A percentile compares a stretch with the other conserved stretches of the same genome.
These are phyloP conservation scores for Chlorella sp. DNA, from an alignment of 139 green algal species.

Conservation along the genomic window DNA sequence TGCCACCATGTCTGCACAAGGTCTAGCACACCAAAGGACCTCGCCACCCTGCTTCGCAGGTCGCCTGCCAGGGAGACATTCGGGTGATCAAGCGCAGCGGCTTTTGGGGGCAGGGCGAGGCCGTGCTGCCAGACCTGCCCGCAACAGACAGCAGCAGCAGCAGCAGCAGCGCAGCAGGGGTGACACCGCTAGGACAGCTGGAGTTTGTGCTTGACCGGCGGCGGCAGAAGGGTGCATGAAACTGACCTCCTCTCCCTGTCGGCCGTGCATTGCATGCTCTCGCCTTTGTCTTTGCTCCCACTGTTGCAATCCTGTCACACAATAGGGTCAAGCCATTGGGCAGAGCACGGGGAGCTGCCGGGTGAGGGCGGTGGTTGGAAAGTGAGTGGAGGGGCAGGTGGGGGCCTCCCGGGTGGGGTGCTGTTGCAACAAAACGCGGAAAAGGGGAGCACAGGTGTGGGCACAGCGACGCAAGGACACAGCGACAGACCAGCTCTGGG, in stretches of 20 bases:
- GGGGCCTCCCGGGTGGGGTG: no score
- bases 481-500: no score
- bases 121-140: constrained; percentile 1
- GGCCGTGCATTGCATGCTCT: background rate
- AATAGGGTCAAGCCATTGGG: background rate
- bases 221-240: background rate
- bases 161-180: background rate
- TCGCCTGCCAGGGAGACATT: constrained; percentile 15
- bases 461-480: no score
- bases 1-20: no score
- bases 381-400: no score
- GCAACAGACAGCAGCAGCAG: background rate
- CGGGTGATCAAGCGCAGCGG: constrained; percentile 3
- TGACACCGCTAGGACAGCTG: constrained; percentile 2
- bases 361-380: no score
- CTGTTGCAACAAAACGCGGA: no score
- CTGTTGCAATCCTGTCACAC: background rate
- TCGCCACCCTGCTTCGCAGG: no score
- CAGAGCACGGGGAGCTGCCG: no score
- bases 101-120: constrained; percentile 19
- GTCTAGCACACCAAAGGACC: no score
- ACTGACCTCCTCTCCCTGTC: background rate
- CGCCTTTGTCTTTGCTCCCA: background rate
- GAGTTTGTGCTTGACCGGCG: constrained; percentile 28
- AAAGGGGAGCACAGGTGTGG: no score